Evolutionary conservation across 805 yeast genomes (phyloP).

Genomic region (Sungouiozyma intestinalis): DNA sequence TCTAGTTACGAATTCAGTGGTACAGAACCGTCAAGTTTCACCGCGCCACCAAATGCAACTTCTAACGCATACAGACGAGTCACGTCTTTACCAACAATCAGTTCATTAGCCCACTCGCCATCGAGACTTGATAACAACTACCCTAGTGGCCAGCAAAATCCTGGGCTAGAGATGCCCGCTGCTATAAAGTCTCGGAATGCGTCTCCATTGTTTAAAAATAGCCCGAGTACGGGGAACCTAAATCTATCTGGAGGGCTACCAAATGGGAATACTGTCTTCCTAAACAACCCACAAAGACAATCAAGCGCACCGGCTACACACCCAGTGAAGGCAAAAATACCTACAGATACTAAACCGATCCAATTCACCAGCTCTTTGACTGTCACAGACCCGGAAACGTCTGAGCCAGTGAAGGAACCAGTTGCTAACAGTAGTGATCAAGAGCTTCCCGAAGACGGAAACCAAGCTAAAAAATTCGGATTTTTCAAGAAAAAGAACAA

Average conservation of each 20-base stretch:
- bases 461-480: conserved; percentile 23
- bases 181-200: background rate
- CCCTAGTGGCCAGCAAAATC: background rate
- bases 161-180: background rate
- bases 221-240: background rate
- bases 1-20: conserved; percentile 15
- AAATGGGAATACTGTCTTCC: background rate
- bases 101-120: background rate
- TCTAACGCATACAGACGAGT: background rate
- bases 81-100: conserved; percentile 4
- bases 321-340: background rate
- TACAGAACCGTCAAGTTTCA: conserved; percentile 7
- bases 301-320: background rate
- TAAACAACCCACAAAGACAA: background rate
- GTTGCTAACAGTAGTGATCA: conserved; percentile 2
- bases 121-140: background rate
- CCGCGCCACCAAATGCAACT: conserved; percentile 5
- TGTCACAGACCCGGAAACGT: background rate
- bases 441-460: conserved; percentile 8
- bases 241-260: background rate
- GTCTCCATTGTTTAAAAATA: conserved; percentile 1
- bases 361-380: background rate
- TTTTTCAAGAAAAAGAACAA: conserved; percentile 20
- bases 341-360: background rate
- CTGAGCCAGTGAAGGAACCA: background rate